A percentile compares a stretch with the other conserved stretches of the same genome.
phyloP scores from a whole-genome alignment of 164 flowering plant genomes.

The Stephania yunnanensis region DNA sequence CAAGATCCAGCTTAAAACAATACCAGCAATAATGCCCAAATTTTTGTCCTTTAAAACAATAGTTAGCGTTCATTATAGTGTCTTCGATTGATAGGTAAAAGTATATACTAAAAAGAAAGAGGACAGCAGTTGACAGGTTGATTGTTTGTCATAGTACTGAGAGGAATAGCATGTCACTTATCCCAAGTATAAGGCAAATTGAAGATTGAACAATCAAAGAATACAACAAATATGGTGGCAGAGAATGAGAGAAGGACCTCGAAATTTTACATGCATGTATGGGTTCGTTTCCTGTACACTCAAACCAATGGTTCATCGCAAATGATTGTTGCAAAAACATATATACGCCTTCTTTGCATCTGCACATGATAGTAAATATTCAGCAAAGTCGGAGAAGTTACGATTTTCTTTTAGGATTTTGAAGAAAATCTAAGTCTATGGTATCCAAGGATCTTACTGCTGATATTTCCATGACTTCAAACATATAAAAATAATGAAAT shows the following conservation, averaged over 20 bases:
- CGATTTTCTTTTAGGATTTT: neutral
- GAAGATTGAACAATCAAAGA: neutral
- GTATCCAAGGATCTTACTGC: neutral
- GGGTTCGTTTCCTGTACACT: neutral
- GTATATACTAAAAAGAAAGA: neutral
- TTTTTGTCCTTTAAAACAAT: neutral
- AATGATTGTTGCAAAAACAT: slow-evolving; percentile 37
- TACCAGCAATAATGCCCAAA: too few relatives aligned
- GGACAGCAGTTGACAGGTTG: neutral
- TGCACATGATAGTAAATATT: slow-evolving; percentile 28
- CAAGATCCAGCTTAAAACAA: too few relatives aligned
- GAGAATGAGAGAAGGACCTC: neutral
- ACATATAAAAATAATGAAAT: neutral
- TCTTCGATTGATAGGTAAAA: neutral
- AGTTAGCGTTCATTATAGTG: neutral
- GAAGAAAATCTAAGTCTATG: neutral
- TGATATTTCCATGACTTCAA: neutral
- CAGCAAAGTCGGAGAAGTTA: neutral
- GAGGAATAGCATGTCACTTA: neutral
- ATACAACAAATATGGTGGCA: neutral
- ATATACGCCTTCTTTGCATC: slow-evolving; percentile 50
- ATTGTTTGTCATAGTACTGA: neutral
- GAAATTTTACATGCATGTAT: neutral
- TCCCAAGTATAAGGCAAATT: neutral
- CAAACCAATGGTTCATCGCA: slow-evolving; percentile 17